Base-by-base conservation (phyloP, 129 eudicot species). In the Calendula officinalis region DNA sequence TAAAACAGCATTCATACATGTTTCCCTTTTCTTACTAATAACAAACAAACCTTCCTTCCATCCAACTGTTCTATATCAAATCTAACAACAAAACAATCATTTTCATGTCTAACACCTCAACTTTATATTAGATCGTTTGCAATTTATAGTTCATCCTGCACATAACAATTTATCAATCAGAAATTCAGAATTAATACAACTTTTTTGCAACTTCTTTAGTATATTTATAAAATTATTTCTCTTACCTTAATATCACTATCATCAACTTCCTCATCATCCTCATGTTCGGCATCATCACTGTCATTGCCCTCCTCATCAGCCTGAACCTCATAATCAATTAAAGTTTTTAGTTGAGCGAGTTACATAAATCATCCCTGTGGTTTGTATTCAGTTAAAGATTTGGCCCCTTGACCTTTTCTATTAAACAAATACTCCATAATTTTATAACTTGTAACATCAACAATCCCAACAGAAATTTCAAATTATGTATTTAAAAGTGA, bases 111-210 rank as follows among this genome's bases (percentile, higher is more conserved):
- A 40, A 50, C 37, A 27, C 37, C 47, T 71, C 48, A 50, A 22
- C 4, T 55, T 55, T 55, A 55, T 33, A 55, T 55, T 12, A 39
- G 60, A 11, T 55, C 6, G 27, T 57, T 57, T 14, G 65, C 14
- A 46, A 63, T 45, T 75, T 76, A 84, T 46, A 84, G 90, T 58
- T 84, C 90, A 77, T 84, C 90, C 90, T 84, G 90, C 77, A 79
- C 3, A 76, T 13, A 64, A 3, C 1, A 27, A 64, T 48, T n/a
- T 14, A 39, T 11, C 5, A 30, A 22, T 14, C 6, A 37, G 7
- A 3, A 37, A 17, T 8, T 41, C 11, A 17, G 3, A 66, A 40
- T 39, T 16, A 10, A 33, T 16, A 43, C 6, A 14, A 34, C 32
- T 16, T 34, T 12, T n/a, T 48, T 15, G 27, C 30, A 3, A 6